Base-by-base conservation (phyloP, 176 grass and related monocot genomes). In the Lolium rigidum region DNA sequence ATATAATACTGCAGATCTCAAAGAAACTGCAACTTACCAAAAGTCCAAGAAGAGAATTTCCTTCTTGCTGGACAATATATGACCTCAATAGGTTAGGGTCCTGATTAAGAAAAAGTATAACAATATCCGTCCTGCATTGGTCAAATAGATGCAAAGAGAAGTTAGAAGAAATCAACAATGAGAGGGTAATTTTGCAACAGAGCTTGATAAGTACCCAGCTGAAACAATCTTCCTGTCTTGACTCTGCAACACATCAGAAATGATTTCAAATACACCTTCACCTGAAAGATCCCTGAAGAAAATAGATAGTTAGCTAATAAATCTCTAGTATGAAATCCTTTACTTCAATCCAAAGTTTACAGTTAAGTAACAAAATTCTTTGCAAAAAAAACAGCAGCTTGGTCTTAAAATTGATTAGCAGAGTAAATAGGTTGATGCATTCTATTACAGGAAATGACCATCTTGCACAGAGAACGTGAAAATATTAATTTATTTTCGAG, bases 71-170 rank as follows among this genome's bases (percentile, higher is more conserved):
- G 54, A 97, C 90, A 83, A 97, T 95, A 89, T 94, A 99, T 83
- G 92, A 94, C 77, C 97, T 92, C 21, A 99, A 86, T 60, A 99
- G 82, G 77, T 97, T 99, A 77, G 97, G 90, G 49, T 99, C 97
- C 78, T 99, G 97, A 85, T 94, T 99, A 73, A 99, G 94, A 86
- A 99, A 97, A 86, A 99, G 90, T 86, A 99, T 94, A 74, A 99
- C 89, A 52, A 99, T 97, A 86, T 99, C 94, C 87, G 90, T 90
- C 89, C 97, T 99, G 97, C 84, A 95, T 87, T 85, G 78, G 17
- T 48, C 81, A 87, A 79, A 87, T 56, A 83, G 84, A 46, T 75
- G 50, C 17, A 80, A 68, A 80, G 31, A 87, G 35, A 54, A 66
- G 43, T 66, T 60, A 65, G 4, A 79, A 70, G 48, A 80, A 75